phyloP scores from a whole-genome alignment of 768 basidiomycete genomes.

The Chlorophyllum brunneum region DNA sequence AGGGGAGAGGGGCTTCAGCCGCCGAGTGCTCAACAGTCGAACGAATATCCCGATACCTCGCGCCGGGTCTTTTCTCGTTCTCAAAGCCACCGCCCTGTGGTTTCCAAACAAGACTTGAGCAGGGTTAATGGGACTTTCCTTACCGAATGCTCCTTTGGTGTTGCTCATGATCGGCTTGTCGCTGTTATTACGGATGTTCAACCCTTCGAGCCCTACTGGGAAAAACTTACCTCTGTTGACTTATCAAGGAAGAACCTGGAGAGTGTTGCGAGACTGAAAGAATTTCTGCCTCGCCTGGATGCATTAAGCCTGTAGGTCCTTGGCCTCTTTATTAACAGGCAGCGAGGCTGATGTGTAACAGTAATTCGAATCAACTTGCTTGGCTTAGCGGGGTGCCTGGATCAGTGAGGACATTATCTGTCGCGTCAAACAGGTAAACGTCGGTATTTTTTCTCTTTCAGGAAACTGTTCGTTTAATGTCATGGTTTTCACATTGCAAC shows the following conservation, averaged over 20 bases:
- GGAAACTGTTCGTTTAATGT: slow-evolving; percentile 10
- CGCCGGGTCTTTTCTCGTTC: slow-evolving; percentile 44
- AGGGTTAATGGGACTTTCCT: slow-evolving; percentile 56
- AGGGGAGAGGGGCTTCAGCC: slow-evolving; percentile 47
- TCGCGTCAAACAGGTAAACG: slow-evolving; percentile 69
- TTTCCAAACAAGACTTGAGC: slow-evolving; percentile 25
- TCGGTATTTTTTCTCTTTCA: slow-evolving; percentile 12
- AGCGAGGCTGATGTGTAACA: slow-evolving; percentile 24
- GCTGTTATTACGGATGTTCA: slow-evolving; percentile 92
- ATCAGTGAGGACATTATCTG: slow-evolving; percentile 71
- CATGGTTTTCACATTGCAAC: slow-evolving; percentile 13
- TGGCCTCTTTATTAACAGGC: slow-evolving; percentile 4
- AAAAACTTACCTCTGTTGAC: slow-evolving; percentile 70
- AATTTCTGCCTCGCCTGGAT: slow-evolving; percentile 84
- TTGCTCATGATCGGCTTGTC: slow-evolving; percentile 88
- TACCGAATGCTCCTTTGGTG: slow-evolving; percentile 95
- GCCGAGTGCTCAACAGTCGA: slow-evolving; percentile 38
- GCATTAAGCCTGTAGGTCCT: slow-evolving; percentile 66
- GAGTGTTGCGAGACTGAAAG: slow-evolving; percentile 79
- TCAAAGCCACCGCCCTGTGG: slow-evolving; percentile 33
- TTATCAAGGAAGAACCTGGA: slow-evolving; percentile 70
- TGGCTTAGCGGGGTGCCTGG: slow-evolving; percentile 80
- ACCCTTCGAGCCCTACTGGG: slow-evolving; percentile 95
- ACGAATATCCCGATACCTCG: slow-evolving; percentile 25
- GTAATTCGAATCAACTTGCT: slow-evolving; percentile 68